Conservation (phyloP, 345 rosid genomes). For the Eucalyptus polyanthemos region DNA sequence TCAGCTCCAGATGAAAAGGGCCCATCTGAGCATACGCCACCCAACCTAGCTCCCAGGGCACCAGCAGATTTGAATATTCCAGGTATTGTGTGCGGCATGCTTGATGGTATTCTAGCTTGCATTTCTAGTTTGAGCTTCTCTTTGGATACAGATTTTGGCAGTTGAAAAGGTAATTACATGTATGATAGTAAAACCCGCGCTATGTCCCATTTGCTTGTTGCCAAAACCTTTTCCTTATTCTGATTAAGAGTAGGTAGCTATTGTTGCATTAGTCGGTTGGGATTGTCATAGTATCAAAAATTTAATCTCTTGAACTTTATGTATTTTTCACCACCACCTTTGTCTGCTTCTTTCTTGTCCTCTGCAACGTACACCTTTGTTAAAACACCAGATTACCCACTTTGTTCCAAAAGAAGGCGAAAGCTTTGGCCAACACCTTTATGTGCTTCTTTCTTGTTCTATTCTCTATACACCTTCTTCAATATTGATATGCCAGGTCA, state of each 20-base stretch:
- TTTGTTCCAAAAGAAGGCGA: background rate
- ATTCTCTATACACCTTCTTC: background rate
- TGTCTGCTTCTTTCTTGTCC: background rate
- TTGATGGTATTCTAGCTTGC: background rate
- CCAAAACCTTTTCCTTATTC: background rate
- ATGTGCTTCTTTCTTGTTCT: background rate
- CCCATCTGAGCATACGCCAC: conserved; percentile 17
- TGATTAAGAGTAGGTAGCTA: background rate
- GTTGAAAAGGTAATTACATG: background rate
- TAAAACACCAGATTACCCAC: background rate
- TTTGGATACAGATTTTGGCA: background rate
- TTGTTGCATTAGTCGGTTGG: background rate
- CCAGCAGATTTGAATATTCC: background rate
- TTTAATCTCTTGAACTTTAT: background rate
- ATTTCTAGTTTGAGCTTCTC: background rate
- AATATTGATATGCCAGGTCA: background rate
- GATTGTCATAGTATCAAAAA: background rate
- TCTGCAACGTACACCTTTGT: background rate
- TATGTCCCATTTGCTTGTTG: background rate
- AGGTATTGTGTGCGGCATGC: background rate
- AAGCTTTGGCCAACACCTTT: background rate
- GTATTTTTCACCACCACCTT: background rate
- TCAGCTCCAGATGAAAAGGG: conserved; percentile 18
- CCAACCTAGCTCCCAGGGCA: conserved; percentile 19
- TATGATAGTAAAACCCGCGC: background rate